Evolutionary conservation across 495 filamentous ascomycete genomes (phyloP).

Genomic region (Penicillium roqueforti): DNA sequence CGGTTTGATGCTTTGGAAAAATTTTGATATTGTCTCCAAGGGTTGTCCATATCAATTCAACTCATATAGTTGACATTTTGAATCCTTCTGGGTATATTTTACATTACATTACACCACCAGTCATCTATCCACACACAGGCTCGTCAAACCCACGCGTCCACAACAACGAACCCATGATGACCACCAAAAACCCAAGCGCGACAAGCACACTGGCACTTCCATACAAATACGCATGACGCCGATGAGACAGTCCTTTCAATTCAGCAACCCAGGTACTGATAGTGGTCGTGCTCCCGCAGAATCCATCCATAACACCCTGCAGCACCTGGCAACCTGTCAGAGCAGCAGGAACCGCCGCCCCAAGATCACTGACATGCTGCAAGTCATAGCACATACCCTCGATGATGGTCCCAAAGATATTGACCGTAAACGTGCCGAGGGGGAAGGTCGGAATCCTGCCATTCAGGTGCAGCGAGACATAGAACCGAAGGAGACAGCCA

Average conservation of each 20-base stretch:
- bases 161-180: constrained; percentile 73
- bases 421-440: constrained; percentile 83
- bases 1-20: background rate
- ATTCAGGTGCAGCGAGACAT: constrained; percentile 65
- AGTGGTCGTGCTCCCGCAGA: constrained; percentile 86
- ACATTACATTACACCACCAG: background rate
- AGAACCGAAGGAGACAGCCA: constrained; percentile 71
- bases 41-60: background rate
- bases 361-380: constrained; percentile 49
- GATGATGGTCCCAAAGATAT: constrained; percentile 68
- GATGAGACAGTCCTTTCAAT: constrained; percentile 57
- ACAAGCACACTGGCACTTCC: constrained; percentile 60
- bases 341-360: constrained; percentile 18
- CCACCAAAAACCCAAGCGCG: constrained; percentile 62
- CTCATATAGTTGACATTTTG: background rate
- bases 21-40: background rate
- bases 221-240: constrained; percentile 72
- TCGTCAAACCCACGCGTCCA: constrained; percentile 65
- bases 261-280: constrained; percentile 91
- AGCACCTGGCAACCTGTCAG: constrained; percentile 71
- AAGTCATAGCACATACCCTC: constrained; percentile 68
- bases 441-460: constrained; percentile 65
- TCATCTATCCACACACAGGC: constrained; percentile 42
- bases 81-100: background rate
- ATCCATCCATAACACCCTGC: constrained; percentile 82